Evolutionary conservation across 257 asterid genomes (phyloP).

Genomic region (Fraxinus cuspidata): DNA sequence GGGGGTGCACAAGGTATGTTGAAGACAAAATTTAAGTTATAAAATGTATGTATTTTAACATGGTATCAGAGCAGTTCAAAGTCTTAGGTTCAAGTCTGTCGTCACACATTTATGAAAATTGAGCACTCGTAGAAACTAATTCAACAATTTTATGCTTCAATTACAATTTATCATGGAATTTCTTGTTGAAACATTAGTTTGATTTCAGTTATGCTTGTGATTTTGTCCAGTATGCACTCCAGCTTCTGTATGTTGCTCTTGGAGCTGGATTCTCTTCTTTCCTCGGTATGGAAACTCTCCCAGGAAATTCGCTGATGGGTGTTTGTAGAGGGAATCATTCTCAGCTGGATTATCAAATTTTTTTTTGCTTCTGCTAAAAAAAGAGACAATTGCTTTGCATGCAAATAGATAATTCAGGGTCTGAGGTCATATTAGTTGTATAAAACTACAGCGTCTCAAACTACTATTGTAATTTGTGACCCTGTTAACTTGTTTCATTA

Average conservation of each 20-base stretch:
- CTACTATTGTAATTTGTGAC: too few relatives aligned
- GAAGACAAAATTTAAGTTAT: neutral
- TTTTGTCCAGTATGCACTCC: conserved; percentile 41
- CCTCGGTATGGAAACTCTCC: conserved; percentile 28
- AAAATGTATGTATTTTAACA: neutral
- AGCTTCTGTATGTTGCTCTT: conserved; percentile 38
- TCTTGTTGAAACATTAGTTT: neutral
- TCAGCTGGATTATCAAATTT: neutral
- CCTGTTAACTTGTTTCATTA: too few relatives aligned
- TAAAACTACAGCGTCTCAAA: too few relatives aligned
- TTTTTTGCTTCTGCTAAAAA: too few relatives aligned
- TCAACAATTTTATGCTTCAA: too few relatives aligned
- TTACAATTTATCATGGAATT: neutral
- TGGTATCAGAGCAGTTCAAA: neutral
- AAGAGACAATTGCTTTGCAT: too few relatives aligned
- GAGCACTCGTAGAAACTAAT: neutral
- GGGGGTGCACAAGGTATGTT: conserved; percentile 36
- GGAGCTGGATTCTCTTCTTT: conserved; percentile 39
- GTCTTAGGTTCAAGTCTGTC: neutral
- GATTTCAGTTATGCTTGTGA: neutral
- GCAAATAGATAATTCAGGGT: too few relatives aligned
- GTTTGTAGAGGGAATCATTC: neutral
- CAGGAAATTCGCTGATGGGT: neutral
- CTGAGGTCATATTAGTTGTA: too few relatives aligned
- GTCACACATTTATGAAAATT: neutral